These are phyloP conservation scores for Ceratobasidium sp. DNA, from an alignment of 1,284 basidiomycete genomes.

Conservation along the genomic window DNA sequence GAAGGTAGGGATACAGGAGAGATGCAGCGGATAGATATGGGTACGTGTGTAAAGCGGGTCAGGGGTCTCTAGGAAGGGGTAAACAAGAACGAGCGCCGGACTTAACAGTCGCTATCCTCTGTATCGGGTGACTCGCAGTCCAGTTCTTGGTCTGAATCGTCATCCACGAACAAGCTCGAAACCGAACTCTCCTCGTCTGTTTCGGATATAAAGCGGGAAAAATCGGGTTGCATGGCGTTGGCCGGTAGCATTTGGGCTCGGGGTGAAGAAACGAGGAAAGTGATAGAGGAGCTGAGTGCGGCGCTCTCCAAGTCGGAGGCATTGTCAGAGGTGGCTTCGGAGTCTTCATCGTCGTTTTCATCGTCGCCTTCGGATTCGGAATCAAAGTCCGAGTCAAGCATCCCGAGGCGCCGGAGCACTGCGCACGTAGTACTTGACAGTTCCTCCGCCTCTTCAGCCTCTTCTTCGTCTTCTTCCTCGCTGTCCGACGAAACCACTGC, in stretches of 20 bases:
- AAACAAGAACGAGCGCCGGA: background rate
- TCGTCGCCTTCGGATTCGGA: constrained; percentile 13
- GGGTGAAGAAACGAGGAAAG: background rate
- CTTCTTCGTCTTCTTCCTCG: constrained; percentile 57
- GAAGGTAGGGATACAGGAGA: constrained; percentile 21
- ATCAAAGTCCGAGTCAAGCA: constrained; percentile 25
- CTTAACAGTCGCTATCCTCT: constrained; percentile 33
- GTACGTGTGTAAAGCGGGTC: background rate
- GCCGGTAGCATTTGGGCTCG: background rate
- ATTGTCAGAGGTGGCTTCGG: background rate
- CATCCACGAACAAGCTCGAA: constrained; percentile 17
- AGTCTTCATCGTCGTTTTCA: background rate
- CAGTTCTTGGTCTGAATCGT: constrained; percentile 11
- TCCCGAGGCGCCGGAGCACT: constrained; percentile 19
- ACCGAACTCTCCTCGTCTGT: constrained; percentile 42
- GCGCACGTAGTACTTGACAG: constrained; percentile 17
- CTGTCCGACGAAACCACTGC: constrained; percentile 53
- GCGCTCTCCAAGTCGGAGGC: constrained; percentile 4
- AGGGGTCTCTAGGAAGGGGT: too few relatives aligned
- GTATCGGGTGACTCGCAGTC: constrained; percentile 41
- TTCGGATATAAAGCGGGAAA: constrained; percentile 10
- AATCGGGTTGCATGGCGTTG: background rate
- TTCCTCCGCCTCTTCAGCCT: constrained; percentile 61
- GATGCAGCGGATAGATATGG: background rate
- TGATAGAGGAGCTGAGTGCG: background rate